Base-by-base conservation (phyloP, 441 rosid genomes). In the Populus tomentosa region DNA sequence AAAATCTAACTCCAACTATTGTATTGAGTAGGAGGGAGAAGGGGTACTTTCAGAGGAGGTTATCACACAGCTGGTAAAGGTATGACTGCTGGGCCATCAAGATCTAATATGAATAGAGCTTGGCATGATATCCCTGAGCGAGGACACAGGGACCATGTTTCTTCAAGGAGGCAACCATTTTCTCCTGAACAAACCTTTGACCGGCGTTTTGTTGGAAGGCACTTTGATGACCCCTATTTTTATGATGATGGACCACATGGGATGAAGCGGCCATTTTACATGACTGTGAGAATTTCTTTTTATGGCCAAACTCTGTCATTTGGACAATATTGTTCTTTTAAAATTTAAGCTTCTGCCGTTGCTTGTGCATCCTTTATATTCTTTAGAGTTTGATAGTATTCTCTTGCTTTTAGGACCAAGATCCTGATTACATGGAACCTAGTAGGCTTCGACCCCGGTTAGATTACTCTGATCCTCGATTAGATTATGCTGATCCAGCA, bases 211-310 rank as follows among this genome's bases (percentile, higher is more conserved):
- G 67, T 67, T 32, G 87, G 79, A 80, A 82, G 88, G 78, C 87
- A 81, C 67, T 73, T 83, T 71, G 89, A 87, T 42, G 86, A 88
- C 30, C 85, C 89, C 67, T 85, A 85, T 76, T 77, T 71, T 63
- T 83, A 85, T 75, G 84, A 83, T 69, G 90, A 85, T 69, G 67
- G 73, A 59, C 74, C 84, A 35, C 88, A 72, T 76, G 90, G 90
- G 53, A 76, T 81, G 76, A 90, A 88, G 84, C 79, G 94, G 75
- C 89, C 90, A 32, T 86, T 84, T 79, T 80, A 86, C 75, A 78
- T 80, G 84, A 82, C 81, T 56, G 94, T 88, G 72, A 80, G 82
- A 70, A 24, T 5, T 72, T 23, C 16, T 56, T 69, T 77, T 36
- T 24, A 11, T 11, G 18, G 68, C 32, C 68, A 23, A 65, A 26